Evolutionary conservation across 495 filamentous ascomycete genomes (phyloP).

Genomic region (Lophiostoma macrostomum): DNA sequence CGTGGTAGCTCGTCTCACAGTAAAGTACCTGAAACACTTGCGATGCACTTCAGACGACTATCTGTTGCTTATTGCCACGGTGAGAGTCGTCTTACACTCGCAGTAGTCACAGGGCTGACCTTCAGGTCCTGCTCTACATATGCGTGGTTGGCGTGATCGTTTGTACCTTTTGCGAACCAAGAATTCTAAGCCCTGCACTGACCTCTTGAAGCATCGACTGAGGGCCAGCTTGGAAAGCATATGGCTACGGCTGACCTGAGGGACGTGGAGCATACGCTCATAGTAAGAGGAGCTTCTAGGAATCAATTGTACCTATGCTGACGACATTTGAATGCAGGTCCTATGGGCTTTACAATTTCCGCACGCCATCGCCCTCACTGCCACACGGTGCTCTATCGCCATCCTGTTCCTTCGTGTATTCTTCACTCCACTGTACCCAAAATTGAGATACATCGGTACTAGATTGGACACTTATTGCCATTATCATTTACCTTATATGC

Average conservation of each 20-base stretch:
- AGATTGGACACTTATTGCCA: background rate
- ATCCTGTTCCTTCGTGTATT: slow-evolving; percentile 22
- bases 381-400: slow-evolving; percentile 15
- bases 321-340: slow-evolving; percentile 6
- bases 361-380: slow-evolving; percentile 12
- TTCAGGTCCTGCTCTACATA: slow-evolving; percentile 8
- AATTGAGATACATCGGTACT: slow-evolving; percentile 15
- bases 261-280: background rate
- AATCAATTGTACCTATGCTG: too few species aligned
- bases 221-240: background rate
- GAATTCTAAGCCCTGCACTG: too few species aligned
- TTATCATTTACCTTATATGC: background rate
- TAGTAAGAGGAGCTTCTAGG: slow-evolving; percentile 3
- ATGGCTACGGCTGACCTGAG: background rate
- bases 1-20: slow-evolving; percentile 12
- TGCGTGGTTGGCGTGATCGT: background rate
- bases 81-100: background rate
- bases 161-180: too few species aligned
- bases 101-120: too few species aligned
- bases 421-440: slow-evolving; percentile 13
- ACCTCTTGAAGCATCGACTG: slow-evolving; percentile 3
- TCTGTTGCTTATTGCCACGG: slow-evolving; percentile 7
- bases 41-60: slow-evolving; percentile 11
- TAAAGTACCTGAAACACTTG: slow-evolving; percentile 17
- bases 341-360: slow-evolving; percentile 18